Evolutionary conservation across 306 rosid species (phyloP).

Genomic region (Prunus fruticosa): DNA sequence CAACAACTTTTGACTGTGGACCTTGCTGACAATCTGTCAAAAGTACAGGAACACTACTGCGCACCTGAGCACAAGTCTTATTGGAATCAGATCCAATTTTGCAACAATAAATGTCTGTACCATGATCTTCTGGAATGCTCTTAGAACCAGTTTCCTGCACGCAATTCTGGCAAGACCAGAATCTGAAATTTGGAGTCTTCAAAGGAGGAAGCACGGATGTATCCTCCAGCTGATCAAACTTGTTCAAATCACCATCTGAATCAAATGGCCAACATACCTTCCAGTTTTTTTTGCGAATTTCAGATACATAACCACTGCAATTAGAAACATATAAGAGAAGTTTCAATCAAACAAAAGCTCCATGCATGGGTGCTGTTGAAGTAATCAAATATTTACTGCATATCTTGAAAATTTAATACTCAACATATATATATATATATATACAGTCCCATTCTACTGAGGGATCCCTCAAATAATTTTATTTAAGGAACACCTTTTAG

Average conservation of each 20-base stretch:
- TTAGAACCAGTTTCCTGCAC: slow-evolving; percentile 36
- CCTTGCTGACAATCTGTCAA: slow-evolving; percentile 40
- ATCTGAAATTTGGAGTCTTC: slow-evolving; percentile 56
- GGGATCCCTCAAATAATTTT: no score
- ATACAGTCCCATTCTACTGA: no score
- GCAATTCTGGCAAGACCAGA: slow-evolving; percentile 50
- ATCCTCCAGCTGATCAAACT: slow-evolving; percentile 37
- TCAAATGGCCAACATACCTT: slow-evolving; percentile 83
- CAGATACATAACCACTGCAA: slow-evolving; percentile 88
- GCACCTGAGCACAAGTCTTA: slow-evolving; percentile 21
- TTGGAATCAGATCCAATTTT: slow-evolving; percentile 34
- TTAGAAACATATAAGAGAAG: slow-evolving; percentile 11
- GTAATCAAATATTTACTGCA: slow-evolving; percentile 7
- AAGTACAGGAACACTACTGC: slow-evolving; percentile 30
- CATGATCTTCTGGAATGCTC: slow-evolving; percentile 33
- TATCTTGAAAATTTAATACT: background rate
- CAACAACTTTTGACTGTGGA: slow-evolving; percentile 35
- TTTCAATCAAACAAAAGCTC: slow-evolving; percentile 9
- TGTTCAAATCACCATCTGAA: slow-evolving; percentile 31
- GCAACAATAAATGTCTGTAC: slow-evolving; percentile 20
- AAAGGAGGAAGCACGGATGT: slow-evolving; percentile 50
- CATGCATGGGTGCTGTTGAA: slow-evolving; percentile 13
- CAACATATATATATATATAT: background rate
- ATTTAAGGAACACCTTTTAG: no score
- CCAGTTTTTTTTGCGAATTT: slow-evolving; percentile 73